These are phyloP conservation scores for Caloboletus firmus DNA, from an alignment of 1,284 basidiomycete genomes.

Conservation along the genomic window DNA sequence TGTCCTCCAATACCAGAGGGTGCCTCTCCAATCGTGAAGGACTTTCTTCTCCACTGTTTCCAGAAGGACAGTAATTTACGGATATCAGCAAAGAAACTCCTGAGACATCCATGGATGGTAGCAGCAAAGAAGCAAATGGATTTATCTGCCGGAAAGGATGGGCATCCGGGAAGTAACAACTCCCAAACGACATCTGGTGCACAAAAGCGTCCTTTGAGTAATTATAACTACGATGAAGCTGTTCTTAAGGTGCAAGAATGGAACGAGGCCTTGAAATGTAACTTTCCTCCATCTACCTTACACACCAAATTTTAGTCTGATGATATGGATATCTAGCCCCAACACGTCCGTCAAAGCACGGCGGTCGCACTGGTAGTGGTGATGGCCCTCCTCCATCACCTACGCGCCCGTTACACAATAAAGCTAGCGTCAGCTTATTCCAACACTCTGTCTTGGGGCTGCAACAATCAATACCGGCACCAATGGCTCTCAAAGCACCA, in stretches of 20 bases:
- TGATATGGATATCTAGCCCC: slow-evolving; percentile 49
- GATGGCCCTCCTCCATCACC: slow-evolving; percentile 44
- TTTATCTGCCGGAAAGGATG: slow-evolving; percentile 42
- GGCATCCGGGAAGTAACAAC: slow-evolving; percentile 29
- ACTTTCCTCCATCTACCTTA: slow-evolving; percentile 7
- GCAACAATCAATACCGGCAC: slow-evolving; percentile 34
- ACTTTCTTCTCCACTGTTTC: slow-evolving; percentile 96
- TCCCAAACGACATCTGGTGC: slow-evolving; percentile 33
- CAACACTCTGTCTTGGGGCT: slow-evolving; percentile 35
- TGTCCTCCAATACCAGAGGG: slow-evolving; percentile 94
- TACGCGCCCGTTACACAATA: slow-evolving; percentile 36
- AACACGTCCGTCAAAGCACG: slow-evolving; percentile 62
- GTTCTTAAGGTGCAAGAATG: slow-evolving; percentile 96
- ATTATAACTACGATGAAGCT: slow-evolving; percentile 90
- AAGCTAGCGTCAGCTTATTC: slow-evolving; percentile 29
- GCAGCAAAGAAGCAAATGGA: slow-evolving; percentile 76
- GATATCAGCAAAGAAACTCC: slow-evolving; percentile 89
- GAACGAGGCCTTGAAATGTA: slow-evolving; percentile 95
- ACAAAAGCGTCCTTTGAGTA: slow-evolving; percentile 59
- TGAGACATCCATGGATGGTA: slow-evolving; percentile 95
- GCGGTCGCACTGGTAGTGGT: slow-evolving; percentile 40
- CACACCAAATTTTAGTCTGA: slow-evolving; percentile 29
- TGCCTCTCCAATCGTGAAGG: slow-evolving; percentile 90
- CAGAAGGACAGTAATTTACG: slow-evolving; percentile 96
- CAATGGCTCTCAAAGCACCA: slow-evolving; percentile 31